Evolutionary conservation across 2,329 filamentous ascomycete genomes (phyloP), one percentile per base, ranked within the genome.

Genomic region (Proliferodiscus dingleyae): DNA sequence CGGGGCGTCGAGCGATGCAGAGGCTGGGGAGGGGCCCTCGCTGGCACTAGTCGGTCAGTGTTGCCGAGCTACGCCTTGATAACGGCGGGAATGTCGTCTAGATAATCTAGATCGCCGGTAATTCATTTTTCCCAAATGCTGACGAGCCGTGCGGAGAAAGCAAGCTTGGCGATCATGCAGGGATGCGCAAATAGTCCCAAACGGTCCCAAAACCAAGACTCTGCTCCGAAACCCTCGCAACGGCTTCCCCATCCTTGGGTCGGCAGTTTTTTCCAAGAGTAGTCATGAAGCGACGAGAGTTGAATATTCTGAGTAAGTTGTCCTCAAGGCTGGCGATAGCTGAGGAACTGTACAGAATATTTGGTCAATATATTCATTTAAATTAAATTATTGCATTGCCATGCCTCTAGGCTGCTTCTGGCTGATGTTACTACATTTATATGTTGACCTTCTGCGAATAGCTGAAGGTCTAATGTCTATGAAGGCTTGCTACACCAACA

Each of bases 401-500:
- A n/a, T n/a, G n/a, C n/a, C n/a, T n/a, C n/a, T n/a, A n/a, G n/a
- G n/a, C n/a, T n/a, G n/a, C n/a, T n/a, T n/a, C n/a, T n/a, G n/a
- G n/a, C n/a, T n/a, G n/a, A n/a, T n/a, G n/a, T n/a, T n/a, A n/a
- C n/a, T n/a, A n/a, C n/a, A n/a, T n/a, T n/a, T n/a, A n/a, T n/a
- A n/a, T n/a, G n/a, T n/a, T n/a, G n/a, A n/a, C n/a, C n/a, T n/a
- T n/a, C n/a, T n/a, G n/a, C n/a, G n/a, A n/a, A n/a, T n/a, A n/a
- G n/a, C n/a, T n/a, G n/a, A n/a, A n/a, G n/a, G n/a, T n/a, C n/a
- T n/a, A n/a, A n/a, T n/a, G n/a, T n/a, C n/a, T n/a, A n/a, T n/a
- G n/a, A n/a, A n/a, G n/a, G n/a, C n/a, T 43, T 28, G 26, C 32
- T 26, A 7, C 22, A 43, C 39, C 26, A 23, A 37, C 15, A 37